These are phyloP conservation scores for Apiotrichum sp. DNA, from an alignment of 1,284 basidiomycete genomes.

Conservation along the genomic window DNA sequence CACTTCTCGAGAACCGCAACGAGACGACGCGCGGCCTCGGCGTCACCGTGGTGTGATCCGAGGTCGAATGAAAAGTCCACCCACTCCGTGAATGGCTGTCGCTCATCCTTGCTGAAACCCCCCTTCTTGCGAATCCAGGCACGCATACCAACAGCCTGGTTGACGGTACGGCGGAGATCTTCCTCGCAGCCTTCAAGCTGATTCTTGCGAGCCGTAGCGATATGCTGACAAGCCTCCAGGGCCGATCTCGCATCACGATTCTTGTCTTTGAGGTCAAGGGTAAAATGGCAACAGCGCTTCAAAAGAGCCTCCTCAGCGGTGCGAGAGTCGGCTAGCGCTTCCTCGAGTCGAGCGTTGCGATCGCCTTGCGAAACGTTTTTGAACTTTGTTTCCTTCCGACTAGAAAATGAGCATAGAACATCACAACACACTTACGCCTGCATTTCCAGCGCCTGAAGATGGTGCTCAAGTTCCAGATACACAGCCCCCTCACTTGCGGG, in stretches of 20 bases:
- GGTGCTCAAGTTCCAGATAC: constrained; percentile 89
- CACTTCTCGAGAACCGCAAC: constrained; percentile 49
- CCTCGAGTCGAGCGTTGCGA: constrained; percentile 76
- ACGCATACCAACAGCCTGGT: constrained; percentile 56
- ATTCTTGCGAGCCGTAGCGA: constrained; percentile 69
- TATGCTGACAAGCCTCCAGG: constrained; percentile 86
- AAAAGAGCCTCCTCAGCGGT: constrained; percentile 84
- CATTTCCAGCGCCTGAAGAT: constrained; percentile 57
- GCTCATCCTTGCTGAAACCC: constrained; percentile 20
- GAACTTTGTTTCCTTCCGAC: constrained; percentile 69
- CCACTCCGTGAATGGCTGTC: constrained; percentile 38
- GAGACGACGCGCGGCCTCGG: constrained; percentile 49
- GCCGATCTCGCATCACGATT: constrained; percentile 54
- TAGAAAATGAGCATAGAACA: constrained; percentile 24
- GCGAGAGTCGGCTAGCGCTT: constrained; percentile 83
- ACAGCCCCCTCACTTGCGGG: constrained; percentile 92
- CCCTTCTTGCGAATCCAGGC: constrained; percentile 30
- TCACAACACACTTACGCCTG: constrained; percentile 31
- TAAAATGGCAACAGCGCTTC: constrained; percentile 87
- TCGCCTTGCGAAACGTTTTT: constrained; percentile 56
- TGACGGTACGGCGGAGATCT: constrained; percentile 64
- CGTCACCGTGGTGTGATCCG: constrained; percentile 54
- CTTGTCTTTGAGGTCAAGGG: constrained; percentile 61
- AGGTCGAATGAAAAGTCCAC: constrained; percentile 37
- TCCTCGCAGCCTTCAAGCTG: constrained; percentile 73